These are phyloP conservation scores for Venturia aucupariae DNA, from an alignment of 2,329 filamentous ascomycete species.

Conservation along the genomic window DNA sequence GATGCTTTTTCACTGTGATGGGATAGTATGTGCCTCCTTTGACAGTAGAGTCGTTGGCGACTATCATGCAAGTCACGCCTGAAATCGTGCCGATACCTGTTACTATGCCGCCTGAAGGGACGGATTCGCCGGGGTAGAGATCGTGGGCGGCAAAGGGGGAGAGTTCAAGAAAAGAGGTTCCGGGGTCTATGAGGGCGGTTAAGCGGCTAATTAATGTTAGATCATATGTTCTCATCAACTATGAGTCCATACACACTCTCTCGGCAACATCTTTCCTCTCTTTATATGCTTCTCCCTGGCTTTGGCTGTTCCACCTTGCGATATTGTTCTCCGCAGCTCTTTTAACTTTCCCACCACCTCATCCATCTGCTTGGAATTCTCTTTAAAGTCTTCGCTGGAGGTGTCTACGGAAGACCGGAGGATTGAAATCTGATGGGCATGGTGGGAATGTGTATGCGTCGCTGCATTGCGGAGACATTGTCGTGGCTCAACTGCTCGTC, in stretches of 20 bases:
- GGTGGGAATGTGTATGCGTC: conserved; percentile 70
- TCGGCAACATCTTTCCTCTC: conserved; percentile 86
- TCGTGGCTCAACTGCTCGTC: neutral
- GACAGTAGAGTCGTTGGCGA: conserved; percentile 93
- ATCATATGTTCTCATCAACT: neutral
- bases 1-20: conserved; percentile 94
- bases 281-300: conserved; percentile 79
- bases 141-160: conserved; percentile 82
- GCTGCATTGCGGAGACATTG: conserved; percentile 39
- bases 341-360: conserved; percentile 61
- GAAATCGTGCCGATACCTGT: conserved; percentile 86
- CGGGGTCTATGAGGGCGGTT: conserved; percentile 77
- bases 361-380: conserved; percentile 71
- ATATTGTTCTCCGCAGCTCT: conserved; percentile 59
- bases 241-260: conserved; percentile 45
- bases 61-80: conserved; percentile 84
- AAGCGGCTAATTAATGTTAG: conserved; percentile 45
- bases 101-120: conserved; percentile 84
- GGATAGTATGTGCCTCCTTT: conserved; percentile 97
- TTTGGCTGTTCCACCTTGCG: conserved; percentile 70
- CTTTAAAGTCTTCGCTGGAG: conserved; percentile 65
- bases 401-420: conserved; percentile 69
- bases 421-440: conserved; percentile 74
- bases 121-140: conserved; percentile 77
- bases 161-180: conserved; percentile 86